Evolutionary conservation across 768 basidiomycete genomes (phyloP), one percentile per base, ranked within the genome.

Genomic region (Naematelia aurantialba): DNA sequence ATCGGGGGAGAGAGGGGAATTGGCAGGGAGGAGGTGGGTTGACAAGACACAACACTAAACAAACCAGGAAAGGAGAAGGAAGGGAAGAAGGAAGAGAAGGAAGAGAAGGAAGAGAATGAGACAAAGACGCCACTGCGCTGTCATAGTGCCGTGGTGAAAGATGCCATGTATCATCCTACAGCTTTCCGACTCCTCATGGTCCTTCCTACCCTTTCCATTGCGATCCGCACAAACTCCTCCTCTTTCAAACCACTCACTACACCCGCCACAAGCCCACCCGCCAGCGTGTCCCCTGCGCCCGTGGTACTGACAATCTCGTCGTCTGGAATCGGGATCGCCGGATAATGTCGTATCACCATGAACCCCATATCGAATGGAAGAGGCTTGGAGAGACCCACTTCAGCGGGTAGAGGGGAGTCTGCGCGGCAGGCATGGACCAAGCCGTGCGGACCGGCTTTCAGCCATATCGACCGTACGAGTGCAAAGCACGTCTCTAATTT

Each of bases 201-300:
- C 54, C 57, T 61, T 24, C 49, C 60, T 12, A 68, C 72, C 5
- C 60, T 31, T 11, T 66, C 50, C 42, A 74, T 30, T 5, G 72
- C 69, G 26, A 30, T 52, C n/a, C 17, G 21, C 0, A 71, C 64
- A 67, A 69, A 70, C 19, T 52, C 61, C 12, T 50, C 52, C 42
- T 67, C 60, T 2, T 39, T n/a, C n/a, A 26, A 56, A 4, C 50
- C 58, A 17, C 39, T 27, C 0, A 80, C 74, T 12, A 91, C 76
- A 8, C 80, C 79, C 4, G 90, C 87, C n/a, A 93, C 76, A 27
- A 96, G 70, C 1, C 87, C 84, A 4, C 92, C 93, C 1, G 89
- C 91, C 24, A 96, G 83, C 2, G 89, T 87, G 77, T 97, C 93
- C 0, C 93, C 93, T 0, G 89, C 92, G 1, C 94, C 94, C 0